Conservation (phyloP, 192 early-diverging fungal genomes). For the Umbelopsis sp. region DNA sequence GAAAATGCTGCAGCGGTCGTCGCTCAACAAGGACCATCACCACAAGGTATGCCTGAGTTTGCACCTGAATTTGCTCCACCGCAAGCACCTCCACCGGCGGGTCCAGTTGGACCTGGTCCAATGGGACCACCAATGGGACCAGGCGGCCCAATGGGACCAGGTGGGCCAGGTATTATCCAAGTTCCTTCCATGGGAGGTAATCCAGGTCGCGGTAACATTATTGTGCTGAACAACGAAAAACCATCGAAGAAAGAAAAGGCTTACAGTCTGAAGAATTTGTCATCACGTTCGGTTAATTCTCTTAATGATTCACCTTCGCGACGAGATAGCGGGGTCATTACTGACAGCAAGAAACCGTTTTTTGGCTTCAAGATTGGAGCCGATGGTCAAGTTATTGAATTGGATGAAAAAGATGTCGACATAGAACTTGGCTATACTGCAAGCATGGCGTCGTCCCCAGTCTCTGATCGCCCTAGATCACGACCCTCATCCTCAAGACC, state of each 20-base stretch:
- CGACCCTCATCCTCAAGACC: conserved; percentile 2
- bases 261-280: neutral
- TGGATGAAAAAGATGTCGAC: conserved; percentile 14
- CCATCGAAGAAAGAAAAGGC: conserved; percentile 12
- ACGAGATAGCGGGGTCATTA: neutral
- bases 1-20: neutral
- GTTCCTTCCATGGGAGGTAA: conserved; percentile 1
- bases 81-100: neutral
- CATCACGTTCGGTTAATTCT: neutral
- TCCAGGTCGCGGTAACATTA: conserved; percentile 12
- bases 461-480: conserved; percentile 1
- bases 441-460: neutral
- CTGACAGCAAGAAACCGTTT: neutral
- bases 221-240: conserved; percentile 32
- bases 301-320: neutral
- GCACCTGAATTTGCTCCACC: conserved; percentile 1
- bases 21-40: neutral
- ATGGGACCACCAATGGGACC: neutral
- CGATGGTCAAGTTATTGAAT: conserved; percentile 18
- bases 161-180: conserved; percentile 2
- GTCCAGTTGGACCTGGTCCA: neutral
- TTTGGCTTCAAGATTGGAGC: conserved; percentile 25
- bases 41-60: neutral
- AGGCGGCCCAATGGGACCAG: conserved; percentile 15
- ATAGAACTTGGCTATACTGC: conserved; percentile 11